Evolutionary conservation across 441 rosid genomes (phyloP).

Genomic region (Adansonia grandidieri): DNA sequence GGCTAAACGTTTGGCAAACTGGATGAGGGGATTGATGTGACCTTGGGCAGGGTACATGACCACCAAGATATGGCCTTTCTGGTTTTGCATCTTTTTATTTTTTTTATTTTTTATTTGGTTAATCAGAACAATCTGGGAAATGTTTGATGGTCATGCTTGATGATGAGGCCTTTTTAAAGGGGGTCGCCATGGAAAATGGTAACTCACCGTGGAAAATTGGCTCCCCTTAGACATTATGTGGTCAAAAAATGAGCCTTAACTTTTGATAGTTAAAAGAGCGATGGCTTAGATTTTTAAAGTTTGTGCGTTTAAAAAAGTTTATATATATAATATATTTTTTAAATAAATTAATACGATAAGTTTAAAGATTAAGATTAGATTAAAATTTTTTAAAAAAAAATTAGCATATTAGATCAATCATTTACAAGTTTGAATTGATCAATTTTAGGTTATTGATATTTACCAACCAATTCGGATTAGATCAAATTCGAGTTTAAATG

Average conservation of each 20-base stretch:
- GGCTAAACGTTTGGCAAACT: constrained; percentile 19
- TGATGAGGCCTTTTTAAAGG: neutral
- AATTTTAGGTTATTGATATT: too few species aligned
- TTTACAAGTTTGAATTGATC: too few species aligned
- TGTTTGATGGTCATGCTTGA: neutral
- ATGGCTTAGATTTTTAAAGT: too few species aligned
- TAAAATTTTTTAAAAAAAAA: too few species aligned
- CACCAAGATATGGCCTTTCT: constrained; percentile 41
- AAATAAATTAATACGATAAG: too few species aligned
- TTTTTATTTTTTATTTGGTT: neutral
- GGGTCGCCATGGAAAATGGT: neutral
- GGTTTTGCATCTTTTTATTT: constrained; percentile 30
- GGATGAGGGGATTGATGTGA: constrained; percentile 50
- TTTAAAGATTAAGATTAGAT: too few species aligned
- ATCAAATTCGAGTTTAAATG: too few species aligned
- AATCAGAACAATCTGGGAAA: neutral
- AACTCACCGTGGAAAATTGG: neutral
- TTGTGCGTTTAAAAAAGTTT: too few species aligned
- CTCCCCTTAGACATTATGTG: neutral
- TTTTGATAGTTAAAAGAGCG: neutral
- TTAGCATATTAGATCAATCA: too few species aligned
- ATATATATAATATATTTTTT: too few species aligned
- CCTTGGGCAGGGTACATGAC: constrained; percentile 48
- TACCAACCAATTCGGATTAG: too few species aligned
- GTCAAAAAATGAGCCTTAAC: neutral